Base-by-base conservation (phyloP, 108 stramenopile species). In the Cyclotella baltica region DNA sequence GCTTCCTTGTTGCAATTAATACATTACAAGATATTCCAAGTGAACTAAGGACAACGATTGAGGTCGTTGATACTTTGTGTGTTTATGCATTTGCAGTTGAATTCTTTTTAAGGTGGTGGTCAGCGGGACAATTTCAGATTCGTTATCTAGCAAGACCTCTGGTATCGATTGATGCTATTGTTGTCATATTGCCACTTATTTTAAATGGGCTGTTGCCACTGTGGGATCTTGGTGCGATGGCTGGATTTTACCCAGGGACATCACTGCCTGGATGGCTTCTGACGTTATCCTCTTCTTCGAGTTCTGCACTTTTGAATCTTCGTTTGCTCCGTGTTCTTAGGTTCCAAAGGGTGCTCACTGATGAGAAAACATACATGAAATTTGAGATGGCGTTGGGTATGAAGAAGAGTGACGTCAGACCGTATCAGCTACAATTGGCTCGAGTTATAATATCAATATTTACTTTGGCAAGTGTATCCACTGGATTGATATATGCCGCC, bases 401-500 rank as follows among this genome's bases (percentile, higher is more conserved):
- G 70, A 83, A 75, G 51, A 59, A 70, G 69, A 66, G 51, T 36
- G 86, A 78, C 51, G 81, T 88, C 0, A 70, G 83, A 33, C 86
- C 80, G 0, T 92, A 88, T 64, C 88, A 95, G 73, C 78, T 95
- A 16, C 85, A 95, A 59, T 76, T 95, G 76, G 90, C 94, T 10
- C 34, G 94, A 15, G 92, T 95, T 1, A 38, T 92, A 28, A 65
- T 90, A 15, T 83, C 87, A 11, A 68, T 95, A 22, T 91, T 89
- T 53, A 95, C 94, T 0, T 63, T 95, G 25, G 72, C 89, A 40
- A 89, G 88, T 65, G 89, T 95, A 1, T 63, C 83, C 10, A 86
- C 92, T 2, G 94, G 94, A 25, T 70, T 95, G 33, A 95, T 93
- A 25, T 95, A 95, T 67, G 85, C 87, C 11, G 84, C 87, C 8